Base-by-base conservation (phyloP, 2,329 filamentous ascomycete species). In the Aspergillus ochraceus region DNA sequence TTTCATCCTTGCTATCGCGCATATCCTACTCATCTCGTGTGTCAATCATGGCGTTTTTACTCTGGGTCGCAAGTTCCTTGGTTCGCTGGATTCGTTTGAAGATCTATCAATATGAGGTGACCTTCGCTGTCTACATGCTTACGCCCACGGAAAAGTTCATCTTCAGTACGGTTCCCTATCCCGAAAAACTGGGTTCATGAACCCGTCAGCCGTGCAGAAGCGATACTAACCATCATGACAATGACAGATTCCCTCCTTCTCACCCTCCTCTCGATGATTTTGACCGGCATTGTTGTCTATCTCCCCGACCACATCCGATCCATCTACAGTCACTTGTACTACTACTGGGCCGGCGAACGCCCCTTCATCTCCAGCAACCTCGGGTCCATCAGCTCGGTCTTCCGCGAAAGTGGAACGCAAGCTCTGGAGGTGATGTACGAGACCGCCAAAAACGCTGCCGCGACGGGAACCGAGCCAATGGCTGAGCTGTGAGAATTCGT, bases 21-120 rank as follows among this genome's bases (percentile, higher is more conserved):
- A 32, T 32, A 55, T 57, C 11, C n/a, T 39, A 29, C 29, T 14
- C 26, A 46, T 26, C 24, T 22, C 36, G n/a, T 6, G 10, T 22
- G 20, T 42, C 54, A 58, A 62, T 52, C 55, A 75, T 74, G 71
- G 55, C 66, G 17, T 55, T 70, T 54, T 52, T 69, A 24, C 66
- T 75, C 61, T 74, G 73, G 66, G 54, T 73, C 61, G 77, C 84
- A 11, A 80, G 81, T 26, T 77, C 79, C 32, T 74, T 96, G 70
- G 85, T 91, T 66, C 88, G 89, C 76, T 97, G 93, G 92, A 84
- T 98, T 67, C 88, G 92, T 78, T 86, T 93, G 77, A 99, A 99
- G 84, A 88, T 93, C 76, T 97, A 98, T 83, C 95, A 98, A 82
- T 92, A 98, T 75, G 95, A 99, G 81, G 94, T 98, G 76, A 97